These are phyloP conservation scores for Colletotrichum cordylinicola DNA, from an alignment of 2,329 filamentous ascomycete genomes.

Conservation along the genomic window DNA sequence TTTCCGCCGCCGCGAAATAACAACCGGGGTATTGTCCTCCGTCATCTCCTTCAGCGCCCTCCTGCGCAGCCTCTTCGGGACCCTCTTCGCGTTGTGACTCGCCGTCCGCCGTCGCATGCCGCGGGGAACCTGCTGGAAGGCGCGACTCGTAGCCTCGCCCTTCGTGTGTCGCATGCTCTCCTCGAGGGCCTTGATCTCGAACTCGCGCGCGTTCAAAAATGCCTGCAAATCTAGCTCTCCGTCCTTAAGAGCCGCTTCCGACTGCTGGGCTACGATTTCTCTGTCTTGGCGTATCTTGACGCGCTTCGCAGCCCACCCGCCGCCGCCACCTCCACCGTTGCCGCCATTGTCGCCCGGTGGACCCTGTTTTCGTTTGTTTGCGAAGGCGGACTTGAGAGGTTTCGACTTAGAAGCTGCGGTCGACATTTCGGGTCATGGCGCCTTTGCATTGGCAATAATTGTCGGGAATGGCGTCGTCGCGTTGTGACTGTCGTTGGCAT, in stretches of 20 bases:
- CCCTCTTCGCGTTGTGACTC: conserved; percentile 91
- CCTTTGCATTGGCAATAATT: neutral
- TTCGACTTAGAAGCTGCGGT: conserved; percentile 1
- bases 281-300: conserved; percentile 52
- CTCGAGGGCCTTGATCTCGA: conserved; percentile 87
- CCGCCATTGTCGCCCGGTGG: conserved; percentile 23
- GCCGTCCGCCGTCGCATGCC: conserved; percentile 86
- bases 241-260: conserved; percentile 61
- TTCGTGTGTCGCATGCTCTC: conserved; percentile 81
- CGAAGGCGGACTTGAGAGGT: conserved; percentile 12
- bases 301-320: conserved; percentile 43
- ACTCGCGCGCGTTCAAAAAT: conserved; percentile 86
- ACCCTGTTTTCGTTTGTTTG: conserved; percentile 33
- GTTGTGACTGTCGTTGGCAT: neutral
- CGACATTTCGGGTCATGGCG: conserved; percentile 20
- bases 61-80: conserved; percentile 77
- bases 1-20: conserved; percentile 69
- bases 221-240: conserved; percentile 86
- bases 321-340: conserved; percentile 23
- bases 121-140: conserved; percentile 90
- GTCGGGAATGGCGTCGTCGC: neutral
- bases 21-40: conserved; percentile 89
- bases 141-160: conserved; percentile 65
- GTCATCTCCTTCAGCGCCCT: conserved; percentile 78
- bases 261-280: conserved; percentile 55